phyloP scores from a whole-genome alignment of 495 filamentous ascomycete species.

The Podospora bellae-mahoneyi region DNA sequence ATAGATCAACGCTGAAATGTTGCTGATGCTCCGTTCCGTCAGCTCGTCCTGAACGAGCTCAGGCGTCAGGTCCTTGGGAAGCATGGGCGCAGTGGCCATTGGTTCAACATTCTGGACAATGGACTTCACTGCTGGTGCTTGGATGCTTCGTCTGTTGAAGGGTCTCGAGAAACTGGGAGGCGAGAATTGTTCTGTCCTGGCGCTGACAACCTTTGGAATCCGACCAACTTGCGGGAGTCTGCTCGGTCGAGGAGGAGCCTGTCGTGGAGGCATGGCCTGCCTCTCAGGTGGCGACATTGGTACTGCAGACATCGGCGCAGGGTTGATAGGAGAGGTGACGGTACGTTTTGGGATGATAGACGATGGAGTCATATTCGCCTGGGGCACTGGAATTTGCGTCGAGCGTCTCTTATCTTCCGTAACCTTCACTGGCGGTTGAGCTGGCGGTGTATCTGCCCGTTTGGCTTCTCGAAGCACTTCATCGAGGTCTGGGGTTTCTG shows the following conservation, averaged over 20 bases:
- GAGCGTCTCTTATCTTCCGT: conserved; percentile 14
- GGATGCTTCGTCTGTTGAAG: conserved; percentile 37
- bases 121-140: conserved; percentile 17
- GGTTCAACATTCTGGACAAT: conserved; percentile 37
- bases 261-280: conserved; percentile 9
- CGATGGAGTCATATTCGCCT: neutral
- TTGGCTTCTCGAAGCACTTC: conserved; percentile 63
- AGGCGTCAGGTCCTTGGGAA: conserved; percentile 39
- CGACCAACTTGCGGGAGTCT: conserved; percentile 78
- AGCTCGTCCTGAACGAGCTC: conserved; percentile 32
- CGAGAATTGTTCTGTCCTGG: conserved; percentile 64
- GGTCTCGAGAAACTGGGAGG: conserved; percentile 84
- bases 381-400: conserved; percentile 1
- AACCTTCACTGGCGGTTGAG: neutral
- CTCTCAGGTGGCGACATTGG: neutral
- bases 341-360: neutral
- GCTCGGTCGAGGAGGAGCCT: conserved; percentile 35
- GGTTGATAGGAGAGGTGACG: neutral
- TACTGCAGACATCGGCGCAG: neutral
- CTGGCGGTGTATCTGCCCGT: conserved; percentile 19
- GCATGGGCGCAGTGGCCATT: conserved; percentile 48
- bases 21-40: conserved; percentile 18
- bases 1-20: conserved; percentile 26
- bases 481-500: conserved; percentile 56
- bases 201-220: conserved; percentile 83